Percentiles rank a stretch among this genome's conserved stretches.
Evolutionary conservation across 2,329 filamentous ascomycete species (phyloP).

Genomic region (Fusarium piperis): DNA sequence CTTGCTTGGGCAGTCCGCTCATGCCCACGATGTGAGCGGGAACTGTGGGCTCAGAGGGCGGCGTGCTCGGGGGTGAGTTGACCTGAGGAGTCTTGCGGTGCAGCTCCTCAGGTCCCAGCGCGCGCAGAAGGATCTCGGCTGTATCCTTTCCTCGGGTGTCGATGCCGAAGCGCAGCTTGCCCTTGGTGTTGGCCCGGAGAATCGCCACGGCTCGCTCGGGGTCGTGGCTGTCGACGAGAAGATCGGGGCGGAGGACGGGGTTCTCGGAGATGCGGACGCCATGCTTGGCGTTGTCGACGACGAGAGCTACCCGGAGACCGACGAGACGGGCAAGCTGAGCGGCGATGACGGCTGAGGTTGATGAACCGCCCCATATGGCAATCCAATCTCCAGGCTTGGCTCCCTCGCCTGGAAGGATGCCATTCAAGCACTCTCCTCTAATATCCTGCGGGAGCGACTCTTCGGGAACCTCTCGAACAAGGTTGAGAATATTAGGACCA

Average conservation of each 20-base stretch:
- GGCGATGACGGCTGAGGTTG: conserved; percentile 73
- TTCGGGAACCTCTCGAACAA: conserved; percentile 58
- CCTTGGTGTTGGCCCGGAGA: conserved; percentile 66
- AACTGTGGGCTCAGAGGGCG: conserved; percentile 40
- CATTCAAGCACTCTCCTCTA: conserved; percentile 67
- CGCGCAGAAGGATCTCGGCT: conserved; percentile 62
- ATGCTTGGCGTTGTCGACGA: conserved; percentile 74
- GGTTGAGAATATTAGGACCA: conserved; percentile 68
- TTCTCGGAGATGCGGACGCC: conserved; percentile 65
- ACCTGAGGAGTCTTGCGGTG: conserved; percentile 39
- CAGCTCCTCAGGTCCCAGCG: conserved; percentile 54
- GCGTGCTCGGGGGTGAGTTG: conserved; percentile 52
- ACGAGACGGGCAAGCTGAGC: conserved; percentile 75
- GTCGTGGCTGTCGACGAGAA: conserved; percentile 76
- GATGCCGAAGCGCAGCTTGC: conserved; percentile 71
- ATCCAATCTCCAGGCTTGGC: conserved; percentile 73
- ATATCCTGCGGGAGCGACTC: conserved; percentile 69
- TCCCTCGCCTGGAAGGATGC: conserved; percentile 62
- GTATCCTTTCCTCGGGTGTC: conserved; percentile 75
- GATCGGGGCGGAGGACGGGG: conserved; percentile 60
- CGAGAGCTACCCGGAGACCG: conserved; percentile 70
- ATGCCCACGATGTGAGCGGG: conserved; percentile 72
- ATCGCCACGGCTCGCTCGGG: conserved; percentile 72
- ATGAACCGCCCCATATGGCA: conserved; percentile 79
- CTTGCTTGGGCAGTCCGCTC: conserved; percentile 71